Conservation (phyloP, 345 rosid genomes). For the Corchorus olitorius region DNA sequence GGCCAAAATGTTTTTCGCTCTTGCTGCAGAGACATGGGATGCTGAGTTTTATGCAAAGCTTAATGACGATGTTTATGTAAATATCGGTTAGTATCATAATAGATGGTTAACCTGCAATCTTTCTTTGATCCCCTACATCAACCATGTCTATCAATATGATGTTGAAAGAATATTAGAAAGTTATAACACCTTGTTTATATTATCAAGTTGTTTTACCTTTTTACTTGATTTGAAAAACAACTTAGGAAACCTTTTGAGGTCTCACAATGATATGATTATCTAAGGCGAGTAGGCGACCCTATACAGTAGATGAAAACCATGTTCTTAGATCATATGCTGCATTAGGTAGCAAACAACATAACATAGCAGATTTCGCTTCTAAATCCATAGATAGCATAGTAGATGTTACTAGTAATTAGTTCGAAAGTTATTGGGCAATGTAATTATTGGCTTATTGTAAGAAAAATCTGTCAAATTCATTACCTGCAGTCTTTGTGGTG, state of each 20-base stretch:
- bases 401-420: background rate
- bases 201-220: background rate
- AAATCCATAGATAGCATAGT: background rate
- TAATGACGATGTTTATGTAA: conserved; percentile 72
- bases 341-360: background rate
- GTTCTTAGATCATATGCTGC: background rate
- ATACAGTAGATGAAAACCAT: background rate
- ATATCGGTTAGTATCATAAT: conserved; percentile 57
- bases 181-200: background rate
- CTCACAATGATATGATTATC: conserved; percentile 10
- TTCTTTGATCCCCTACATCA: background rate
- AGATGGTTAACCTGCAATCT: background rate
- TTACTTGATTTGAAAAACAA: background rate
- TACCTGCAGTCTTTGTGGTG: background rate
- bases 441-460: background rate
- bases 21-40: conserved; percentile 76
- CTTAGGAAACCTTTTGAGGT: conserved; percentile 4
- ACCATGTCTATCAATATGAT: background rate
- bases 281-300: background rate
- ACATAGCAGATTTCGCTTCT: background rate
- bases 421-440: background rate
- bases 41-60: conserved; percentile 85
- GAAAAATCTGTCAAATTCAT: background rate
- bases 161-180: background rate
- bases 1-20: conserved; percentile 56